These are phyloP conservation scores for Diutina catenulata DNA, from an alignment of 1,139 yeast genomes.

Conservation along the genomic window DNA sequence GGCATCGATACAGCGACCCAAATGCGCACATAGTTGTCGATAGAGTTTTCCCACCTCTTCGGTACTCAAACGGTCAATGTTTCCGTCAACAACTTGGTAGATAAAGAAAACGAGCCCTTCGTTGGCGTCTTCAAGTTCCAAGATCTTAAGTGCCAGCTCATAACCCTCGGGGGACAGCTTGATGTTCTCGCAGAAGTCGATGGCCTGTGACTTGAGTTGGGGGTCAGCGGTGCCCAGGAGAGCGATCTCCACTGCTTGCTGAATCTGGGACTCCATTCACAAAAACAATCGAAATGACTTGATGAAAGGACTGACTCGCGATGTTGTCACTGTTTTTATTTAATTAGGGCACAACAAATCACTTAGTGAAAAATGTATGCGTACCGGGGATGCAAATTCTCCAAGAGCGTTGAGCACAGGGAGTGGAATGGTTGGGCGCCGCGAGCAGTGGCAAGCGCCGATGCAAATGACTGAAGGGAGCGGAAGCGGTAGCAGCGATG, in stretches of 20 bases:
- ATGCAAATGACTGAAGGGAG: too few species aligned
- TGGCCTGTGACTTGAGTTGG: constrained; percentile 68
- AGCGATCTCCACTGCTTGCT: constrained; percentile 88
- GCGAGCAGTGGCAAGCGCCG: too few species aligned
- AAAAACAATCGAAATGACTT: background rate
- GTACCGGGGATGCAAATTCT: too few species aligned
- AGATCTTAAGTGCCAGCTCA: constrained; percentile 58
- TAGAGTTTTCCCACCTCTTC: constrained; percentile 38
- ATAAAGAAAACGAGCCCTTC: constrained; percentile 64
- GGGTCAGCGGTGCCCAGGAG: constrained; percentile 67
- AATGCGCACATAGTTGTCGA: constrained; percentile 26
- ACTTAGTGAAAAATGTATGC: too few species aligned
- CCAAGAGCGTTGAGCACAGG: too few species aligned
- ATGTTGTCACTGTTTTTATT: too few species aligned
- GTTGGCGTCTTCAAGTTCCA: constrained; percentile 22
- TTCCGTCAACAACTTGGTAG: constrained; percentile 68
- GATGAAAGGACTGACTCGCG: background rate
- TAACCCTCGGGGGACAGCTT: constrained; percentile 73
- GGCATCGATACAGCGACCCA: constrained; percentile 11
- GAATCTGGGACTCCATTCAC: constrained; percentile 73
- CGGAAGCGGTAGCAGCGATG: too few species aligned
- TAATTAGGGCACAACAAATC: too few species aligned
- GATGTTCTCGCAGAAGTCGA: constrained; percentile 64
- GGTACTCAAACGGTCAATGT: constrained; percentile 35
- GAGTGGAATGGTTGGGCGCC: too few species aligned